Evolutionary conservation across 257 asterid species (phyloP), one percentile per base, ranked within the genome.

Genomic region (Lithospermum erythrorhizon): DNA sequence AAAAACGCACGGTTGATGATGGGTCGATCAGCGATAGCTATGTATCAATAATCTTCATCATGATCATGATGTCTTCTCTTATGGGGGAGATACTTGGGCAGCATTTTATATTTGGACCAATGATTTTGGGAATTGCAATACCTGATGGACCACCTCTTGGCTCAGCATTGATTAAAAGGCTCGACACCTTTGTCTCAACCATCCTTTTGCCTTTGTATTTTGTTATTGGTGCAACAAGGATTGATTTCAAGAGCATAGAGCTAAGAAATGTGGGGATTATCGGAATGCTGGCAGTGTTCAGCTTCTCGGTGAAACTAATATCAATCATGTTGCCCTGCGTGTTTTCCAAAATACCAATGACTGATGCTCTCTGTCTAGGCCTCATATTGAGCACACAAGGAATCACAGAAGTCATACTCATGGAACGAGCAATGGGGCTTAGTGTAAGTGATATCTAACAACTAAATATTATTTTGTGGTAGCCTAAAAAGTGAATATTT

Each of bases 121-220:
- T 79, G 58, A 29, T 75, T 63, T 37, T 79, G 11, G 84, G 84
- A 61, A 21, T 70, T 61, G 66, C 66, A 5, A 19, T 79, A 27
- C 84, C 84, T 0, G 81, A 75, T 51, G 84, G 84, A 11, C 84
- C 84, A 11, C 84, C 84, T 29, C 59, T 75, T n/a, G 84, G 84
- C 11, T 60, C 84, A 13, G 78, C 84, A 9, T 41, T 79, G 53
- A 59, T 79, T 14, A 48, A 37, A 5, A 79, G 64, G 68, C 78
- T 79, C 13, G 84, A 79, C 17, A 8, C 56, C 53, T 66, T 79
- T 19, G 57, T 72, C 27, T 56, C 76, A 37, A 47, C 55, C 17
- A 56, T 75, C 49, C 52, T 79, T 29, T 55, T 79, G 70, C 84
- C 84, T 4, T 55, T 79, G 0, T 72, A 51, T 57, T 75, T 79